Evolutionary conservation across 192 early-diverging fungal species (phyloP), one percentile per base, ranked within the genome.

Genomic region (Rhizophlyctis rosea): DNA sequence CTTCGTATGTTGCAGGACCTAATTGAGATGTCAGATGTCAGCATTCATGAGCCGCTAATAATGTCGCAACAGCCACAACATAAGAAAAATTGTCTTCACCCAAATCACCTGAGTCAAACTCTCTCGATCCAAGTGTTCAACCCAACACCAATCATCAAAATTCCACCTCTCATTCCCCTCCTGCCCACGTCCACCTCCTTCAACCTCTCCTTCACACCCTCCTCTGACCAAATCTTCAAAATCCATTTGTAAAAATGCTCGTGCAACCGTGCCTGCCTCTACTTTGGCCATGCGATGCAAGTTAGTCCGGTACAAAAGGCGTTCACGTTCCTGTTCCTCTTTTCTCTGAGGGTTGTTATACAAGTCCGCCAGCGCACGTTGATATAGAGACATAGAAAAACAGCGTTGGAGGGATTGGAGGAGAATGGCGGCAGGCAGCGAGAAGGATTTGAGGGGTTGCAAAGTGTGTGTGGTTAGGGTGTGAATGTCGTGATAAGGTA

Each of bases 81-180:
- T n/a, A n/a, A n/a, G n/a, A n/a, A n/a, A n/a, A n/a, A n/a, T n/a
- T n/a, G n/a, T n/a, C n/a, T n/a, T n/a, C n/a, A n/a, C n/a, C n/a
- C n/a, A n/a, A n/a, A n/a, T n/a, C n/a, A 73, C 72, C 62, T 74
- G 72, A 24, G 58, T 44, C 49, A 74, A 47, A 3, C 58, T 69
- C 29, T 9, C 29, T 48, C 36, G 30, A 34, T 74, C 72, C 5
- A 74, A 34, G 4, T 21, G 52, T 36, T 72, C 75, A 23, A 65
- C 55, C 70, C 75, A 76, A 23, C 57, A 34, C 70, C 70, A 76
- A 13, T 64, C 75, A 33, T 66, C 61, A 52, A 76, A 59, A 30
- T 61, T 65, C 59, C 55, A 62, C n/a, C n/a, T n/a, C 7, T 34
- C 59, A 2, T 23, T 13, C 47, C 27, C 58, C 29, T 13, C 24